Conservation (phyloP, 169 alveolate species). For the Fabrea salina region DNA sequence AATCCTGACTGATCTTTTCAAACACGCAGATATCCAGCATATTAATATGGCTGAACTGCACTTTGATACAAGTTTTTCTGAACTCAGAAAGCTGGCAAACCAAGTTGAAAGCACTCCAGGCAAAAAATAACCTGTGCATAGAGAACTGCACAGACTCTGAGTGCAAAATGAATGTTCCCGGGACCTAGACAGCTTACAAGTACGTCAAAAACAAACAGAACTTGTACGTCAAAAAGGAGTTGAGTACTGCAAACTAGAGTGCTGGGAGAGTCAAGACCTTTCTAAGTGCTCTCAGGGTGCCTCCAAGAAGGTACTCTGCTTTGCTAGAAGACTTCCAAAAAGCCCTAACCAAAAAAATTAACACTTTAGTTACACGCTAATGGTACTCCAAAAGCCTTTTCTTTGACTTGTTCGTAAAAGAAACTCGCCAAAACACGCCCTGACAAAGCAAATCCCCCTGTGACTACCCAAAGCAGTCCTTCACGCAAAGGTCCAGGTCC, state of each 20-base stretch:
- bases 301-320: background rate
- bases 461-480: too few relatives aligned
- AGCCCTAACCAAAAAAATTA: too few relatives aligned
- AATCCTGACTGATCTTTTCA: too few relatives aligned
- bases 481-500: too few relatives aligned
- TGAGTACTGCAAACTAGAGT: constrained; percentile 11
- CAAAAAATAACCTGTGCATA: background rate
- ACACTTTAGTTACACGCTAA: too few relatives aligned
- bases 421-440: too few relatives aligned
- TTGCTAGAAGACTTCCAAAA: background rate
- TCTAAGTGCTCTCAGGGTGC: background rate
- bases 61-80: background rate
- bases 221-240: constrained; percentile 21
- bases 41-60: constrained; percentile 23
- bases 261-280: background rate
- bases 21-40: too few relatives aligned
- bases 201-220: background rate
- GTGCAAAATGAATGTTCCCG: background rate
- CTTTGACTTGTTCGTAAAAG: too few relatives aligned
- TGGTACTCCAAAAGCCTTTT: too few relatives aligned
- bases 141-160: background rate
- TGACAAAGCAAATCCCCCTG: too few relatives aligned
- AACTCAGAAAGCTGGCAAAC: background rate
- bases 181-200: background rate
- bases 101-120: background rate